A percentile compares a stretch with the other conserved stretches of the same genome.
These are phyloP conservation scores for Geranium brycei DNA, from an alignment of 345 rosid species.

Conservation along the genomic window DNA sequence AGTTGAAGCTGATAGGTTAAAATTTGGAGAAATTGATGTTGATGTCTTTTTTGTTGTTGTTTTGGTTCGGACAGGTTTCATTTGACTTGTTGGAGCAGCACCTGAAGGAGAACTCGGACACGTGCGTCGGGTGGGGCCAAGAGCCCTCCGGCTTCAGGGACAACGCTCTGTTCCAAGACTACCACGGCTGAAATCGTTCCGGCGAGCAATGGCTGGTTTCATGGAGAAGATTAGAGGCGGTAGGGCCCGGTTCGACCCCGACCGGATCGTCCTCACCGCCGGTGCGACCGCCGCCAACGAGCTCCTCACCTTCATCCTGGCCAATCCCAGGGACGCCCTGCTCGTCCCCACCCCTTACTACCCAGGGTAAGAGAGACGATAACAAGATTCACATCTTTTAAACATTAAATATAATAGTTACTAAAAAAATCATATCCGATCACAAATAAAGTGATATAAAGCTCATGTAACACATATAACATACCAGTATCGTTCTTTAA, in stretches of 20 bases:
- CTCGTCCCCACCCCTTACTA: conserved; percentile 93
- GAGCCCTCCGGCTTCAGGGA: conserved; percentile 29
- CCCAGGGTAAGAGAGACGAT: conserved; percentile 61
- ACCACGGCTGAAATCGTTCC: conserved; percentile 43
- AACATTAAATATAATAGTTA: too few relatives aligned
- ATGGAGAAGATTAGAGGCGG: conserved; percentile 74
- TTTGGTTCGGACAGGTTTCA: conserved; percentile 43
- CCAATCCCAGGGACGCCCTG: conserved; percentile 77
- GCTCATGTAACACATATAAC: too few relatives aligned
- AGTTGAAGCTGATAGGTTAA: too few relatives aligned
- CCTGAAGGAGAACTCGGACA: conserved; percentile 50
- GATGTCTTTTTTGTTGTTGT: background rate
- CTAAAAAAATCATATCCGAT: too few relatives aligned
- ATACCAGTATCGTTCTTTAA: too few relatives aligned
- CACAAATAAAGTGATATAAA: too few relatives aligned
- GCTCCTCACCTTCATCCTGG: conserved; percentile 65
- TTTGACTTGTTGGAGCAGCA: conserved; percentile 57
- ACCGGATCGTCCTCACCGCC: conserved; percentile 85
- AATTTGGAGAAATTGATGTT: too few relatives aligned
- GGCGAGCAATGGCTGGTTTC: conserved; percentile 74
- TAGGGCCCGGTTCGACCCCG: conserved; percentile 54
- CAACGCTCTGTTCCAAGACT: conserved; percentile 69
- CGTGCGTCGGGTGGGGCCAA: conserved; percentile 44
- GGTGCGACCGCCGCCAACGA: conserved; percentile 99
- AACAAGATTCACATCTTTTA: too few relatives aligned